Evolutionary conservation across 2,329 filamentous ascomycete species (phyloP), one percentile per base, ranked within the genome.

Genomic region (Lecanicillium sp.): DNA sequence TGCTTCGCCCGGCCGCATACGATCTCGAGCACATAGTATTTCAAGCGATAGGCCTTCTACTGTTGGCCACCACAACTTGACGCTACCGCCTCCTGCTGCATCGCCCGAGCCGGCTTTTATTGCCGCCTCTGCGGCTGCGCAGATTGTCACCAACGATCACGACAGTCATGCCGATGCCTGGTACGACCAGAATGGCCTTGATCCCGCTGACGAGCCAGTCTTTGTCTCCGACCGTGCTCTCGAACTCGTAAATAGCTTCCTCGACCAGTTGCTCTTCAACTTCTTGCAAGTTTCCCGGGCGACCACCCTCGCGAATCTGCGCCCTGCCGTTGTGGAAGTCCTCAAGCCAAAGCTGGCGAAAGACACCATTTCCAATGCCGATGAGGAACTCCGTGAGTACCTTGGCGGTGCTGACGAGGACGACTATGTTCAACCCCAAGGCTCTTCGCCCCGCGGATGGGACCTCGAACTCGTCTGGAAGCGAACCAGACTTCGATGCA

Each of bases 391-490:
- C 36, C 73, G 81, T 36, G 90, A 95, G 56, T 92, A 95, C 45
- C 71, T 95, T 32, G 88, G 86, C 1, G 85, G 76, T 22, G 77
- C 73, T 13, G 83, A 85, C 20, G 81, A 90, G 34, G 87, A 92
- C 28, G 82, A 87, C 29, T 65, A 79, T 20, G 62, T 67, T 5
- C 69, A 72, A 12, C 66, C 75, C n/a, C 63, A 74, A 32, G 69
- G 71, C 17, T 62, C 64, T 32, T 64, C 68, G 22, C 37, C 64
- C 9, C 70, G 70, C 3, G 78, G 83, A 48, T 96, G 90, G 78
- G 88, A 96, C 56, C 67, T 94, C n/a, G 85, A 95, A 55, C 71
- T 89, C 40, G 82, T 89, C 14, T 98, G 92, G 89, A 95, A 94
- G 65, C 77, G 92, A 48, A 92, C 89, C 0, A 79, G 92, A 39